Evolutionary conservation across 2,329 filamentous ascomycete genomes (phyloP).

Genomic region (Tolypocladium pustulatum): DNA sequence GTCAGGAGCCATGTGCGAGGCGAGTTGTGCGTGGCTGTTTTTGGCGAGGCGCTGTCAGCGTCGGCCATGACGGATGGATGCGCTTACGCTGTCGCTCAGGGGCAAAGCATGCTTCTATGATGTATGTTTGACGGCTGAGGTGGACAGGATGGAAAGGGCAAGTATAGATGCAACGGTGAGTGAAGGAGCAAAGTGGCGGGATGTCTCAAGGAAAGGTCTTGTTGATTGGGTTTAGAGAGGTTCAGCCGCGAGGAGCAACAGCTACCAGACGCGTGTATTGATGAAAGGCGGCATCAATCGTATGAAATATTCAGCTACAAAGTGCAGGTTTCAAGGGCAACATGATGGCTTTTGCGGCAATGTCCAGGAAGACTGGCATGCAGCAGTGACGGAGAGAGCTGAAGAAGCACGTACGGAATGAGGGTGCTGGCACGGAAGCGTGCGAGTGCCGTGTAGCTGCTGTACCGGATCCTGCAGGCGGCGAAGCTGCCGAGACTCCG

Average conservation of each 20-base stretch:
- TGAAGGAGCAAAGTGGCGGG: background rate
- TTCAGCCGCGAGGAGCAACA: background rate
- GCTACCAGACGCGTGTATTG: background rate
- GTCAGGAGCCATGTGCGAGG: constrained; percentile 92
- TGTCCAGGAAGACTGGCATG: background rate
- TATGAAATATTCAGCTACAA: background rate
- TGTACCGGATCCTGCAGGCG: background rate
- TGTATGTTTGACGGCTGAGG: background rate
- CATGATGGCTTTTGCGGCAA: background rate
- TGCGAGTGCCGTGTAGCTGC: background rate
- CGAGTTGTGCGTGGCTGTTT: constrained; percentile 53
- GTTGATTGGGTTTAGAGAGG: background rate
- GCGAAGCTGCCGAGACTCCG: background rate
- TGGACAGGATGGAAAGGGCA: background rate
- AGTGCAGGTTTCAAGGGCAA: background rate
- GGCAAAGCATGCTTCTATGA: background rate
- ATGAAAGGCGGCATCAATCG: background rate
- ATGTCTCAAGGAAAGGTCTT: background rate
- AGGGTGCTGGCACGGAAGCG: background rate
- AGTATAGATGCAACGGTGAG: background rate
- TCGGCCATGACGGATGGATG: constrained; percentile 16
- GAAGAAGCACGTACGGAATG: background rate
- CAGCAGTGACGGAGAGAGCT: background rate
- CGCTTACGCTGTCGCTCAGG: too few relatives aligned
- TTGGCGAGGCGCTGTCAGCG: constrained; percentile 11